Percentiles rank a stretch among this genome's conserved stretches.
Conservation (phyloP, 208 protist species). For the Acanthamoeba rhysodes region DNA sequence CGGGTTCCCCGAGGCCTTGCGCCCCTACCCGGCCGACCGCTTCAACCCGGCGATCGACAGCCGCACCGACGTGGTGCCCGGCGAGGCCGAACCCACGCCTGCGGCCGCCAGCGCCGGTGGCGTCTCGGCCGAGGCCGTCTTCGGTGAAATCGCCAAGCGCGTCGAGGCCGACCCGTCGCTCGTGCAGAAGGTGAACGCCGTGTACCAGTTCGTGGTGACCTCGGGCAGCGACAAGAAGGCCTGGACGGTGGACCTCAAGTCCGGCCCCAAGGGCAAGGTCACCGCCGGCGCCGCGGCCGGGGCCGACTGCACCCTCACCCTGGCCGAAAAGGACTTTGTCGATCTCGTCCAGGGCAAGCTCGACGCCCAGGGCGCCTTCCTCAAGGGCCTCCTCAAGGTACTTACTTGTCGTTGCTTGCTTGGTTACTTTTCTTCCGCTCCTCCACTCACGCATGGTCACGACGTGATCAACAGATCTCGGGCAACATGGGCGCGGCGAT, state of each 20-base stretch:
- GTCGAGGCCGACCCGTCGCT: slow-evolving; percentile 70
- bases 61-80: slow-evolving; percentile 50
- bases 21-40: slow-evolving; percentile 50
- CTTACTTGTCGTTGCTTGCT: neutral
- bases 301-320: slow-evolving; percentile 82
- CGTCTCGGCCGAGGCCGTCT: slow-evolving; percentile 28
- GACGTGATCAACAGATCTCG: neutral
- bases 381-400: slow-evolving; percentile 83
- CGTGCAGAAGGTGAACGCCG: slow-evolving; percentile 78
- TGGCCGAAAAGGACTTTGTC: slow-evolving; percentile 79
- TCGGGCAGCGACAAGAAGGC: slow-evolving; percentile 32
- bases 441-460: no score
- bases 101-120: neutral
- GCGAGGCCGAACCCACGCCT: neutral
- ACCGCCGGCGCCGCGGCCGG: slow-evolving; percentile 41
- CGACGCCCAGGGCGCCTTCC: slow-evolving; percentile 79
- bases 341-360: slow-evolving; percentile 79
- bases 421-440: neutral
- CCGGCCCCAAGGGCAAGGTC: slow-evolving; percentile 61
- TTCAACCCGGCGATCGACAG: slow-evolving; percentile 70
- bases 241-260: slow-evolving; percentile 86
- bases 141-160: slow-evolving; percentile 52
- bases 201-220: slow-evolving; percentile 81
- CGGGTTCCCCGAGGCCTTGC: slow-evolving; percentile 11
- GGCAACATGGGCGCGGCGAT: slow-evolving; percentile 69